Conservation (phyloP, 495 filamentous ascomycete species). For the Talaromyces proteolyticus region DNA sequence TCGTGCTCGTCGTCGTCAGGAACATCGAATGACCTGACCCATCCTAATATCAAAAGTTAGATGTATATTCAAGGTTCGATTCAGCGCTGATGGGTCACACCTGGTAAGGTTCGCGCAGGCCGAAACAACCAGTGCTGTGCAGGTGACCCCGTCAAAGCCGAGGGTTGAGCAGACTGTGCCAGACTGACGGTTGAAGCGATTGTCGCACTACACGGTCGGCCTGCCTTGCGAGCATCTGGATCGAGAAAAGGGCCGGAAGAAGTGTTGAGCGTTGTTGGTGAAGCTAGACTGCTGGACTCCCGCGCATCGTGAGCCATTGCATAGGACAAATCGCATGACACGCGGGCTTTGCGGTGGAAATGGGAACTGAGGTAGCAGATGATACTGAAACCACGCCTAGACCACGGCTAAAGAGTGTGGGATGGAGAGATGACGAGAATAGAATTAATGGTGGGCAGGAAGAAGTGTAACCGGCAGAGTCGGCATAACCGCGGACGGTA, state of each 20-base stretch:
- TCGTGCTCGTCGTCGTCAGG: conserved; percentile 25
- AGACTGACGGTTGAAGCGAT: not conserved
- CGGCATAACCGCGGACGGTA: too few relatives aligned
- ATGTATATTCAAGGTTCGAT: not conserved
- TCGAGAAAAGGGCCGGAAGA: not conserved
- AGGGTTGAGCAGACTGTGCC: not conserved
- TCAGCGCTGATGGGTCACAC: conserved; percentile 10
- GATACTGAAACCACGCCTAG: too few relatives aligned
- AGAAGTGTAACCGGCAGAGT: too few relatives aligned
- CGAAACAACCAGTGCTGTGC: not conserved
- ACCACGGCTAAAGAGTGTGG: too few relatives aligned
- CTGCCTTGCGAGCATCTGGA: conserved; percentile 2
- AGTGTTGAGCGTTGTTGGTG: conserved; percentile 6
- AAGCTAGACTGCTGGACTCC: conserved; percentile 10
- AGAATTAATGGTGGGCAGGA: too few relatives aligned
- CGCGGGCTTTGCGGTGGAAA: conserved; percentile 12
- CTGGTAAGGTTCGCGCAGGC: conserved; percentile 27
- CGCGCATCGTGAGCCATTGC: conserved; percentile 30
- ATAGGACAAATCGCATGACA: conserved; percentile 16
- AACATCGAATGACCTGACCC: conserved; percentile 48
- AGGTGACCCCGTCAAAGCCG: not conserved
- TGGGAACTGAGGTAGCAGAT: too few relatives aligned
- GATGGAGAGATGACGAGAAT: not conserved
- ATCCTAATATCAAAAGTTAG: conserved; percentile 25
- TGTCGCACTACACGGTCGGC: not conserved